Conservation (phyloP, 2,329 filamentous ascomycete species). For the Acephala macrosclerotiorum region DNA sequence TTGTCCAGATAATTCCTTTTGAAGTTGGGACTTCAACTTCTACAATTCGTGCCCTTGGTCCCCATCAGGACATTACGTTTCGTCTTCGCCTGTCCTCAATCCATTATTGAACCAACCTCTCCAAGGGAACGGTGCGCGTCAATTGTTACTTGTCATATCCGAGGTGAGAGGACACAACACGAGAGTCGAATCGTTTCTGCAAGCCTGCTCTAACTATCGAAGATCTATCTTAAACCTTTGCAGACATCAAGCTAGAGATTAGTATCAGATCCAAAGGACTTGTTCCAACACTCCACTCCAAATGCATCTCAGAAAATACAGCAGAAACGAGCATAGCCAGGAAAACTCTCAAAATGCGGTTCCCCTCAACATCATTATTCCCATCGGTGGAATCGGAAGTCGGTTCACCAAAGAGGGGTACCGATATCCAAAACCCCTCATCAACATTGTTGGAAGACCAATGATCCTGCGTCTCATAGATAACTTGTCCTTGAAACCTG, state of each 20-base stretch:
- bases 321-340: conserved; percentile 6
- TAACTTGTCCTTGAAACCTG: conserved; percentile 13
- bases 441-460: conserved; percentile 21
- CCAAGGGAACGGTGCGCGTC: too few species aligned
- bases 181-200: too few species aligned
- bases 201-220: too few species aligned
- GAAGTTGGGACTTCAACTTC: too few species aligned
- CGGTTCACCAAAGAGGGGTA: conserved; percentile 35
- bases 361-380: conserved; percentile 43
- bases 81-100: neutral
- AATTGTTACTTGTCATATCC: too few species aligned
- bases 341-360: conserved; percentile 21
- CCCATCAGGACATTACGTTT: neutral
- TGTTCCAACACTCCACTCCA: neutral
- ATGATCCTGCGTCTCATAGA: conserved; percentile 21
- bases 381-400: conserved; percentile 44
- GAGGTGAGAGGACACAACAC: too few species aligned
- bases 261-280: too few species aligned
- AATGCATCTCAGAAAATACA: conserved; percentile 10
- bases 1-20: neutral
- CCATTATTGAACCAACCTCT: neutral
- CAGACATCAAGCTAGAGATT: too few species aligned
- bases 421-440: conserved; percentile 20
- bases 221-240: too few species aligned
- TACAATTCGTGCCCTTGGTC: too few species aligned